These are phyloP conservation scores for Hordeum marinum DNA, from an alignment of 176 grass and related monocot genomes.

Conservation along the genomic window DNA sequence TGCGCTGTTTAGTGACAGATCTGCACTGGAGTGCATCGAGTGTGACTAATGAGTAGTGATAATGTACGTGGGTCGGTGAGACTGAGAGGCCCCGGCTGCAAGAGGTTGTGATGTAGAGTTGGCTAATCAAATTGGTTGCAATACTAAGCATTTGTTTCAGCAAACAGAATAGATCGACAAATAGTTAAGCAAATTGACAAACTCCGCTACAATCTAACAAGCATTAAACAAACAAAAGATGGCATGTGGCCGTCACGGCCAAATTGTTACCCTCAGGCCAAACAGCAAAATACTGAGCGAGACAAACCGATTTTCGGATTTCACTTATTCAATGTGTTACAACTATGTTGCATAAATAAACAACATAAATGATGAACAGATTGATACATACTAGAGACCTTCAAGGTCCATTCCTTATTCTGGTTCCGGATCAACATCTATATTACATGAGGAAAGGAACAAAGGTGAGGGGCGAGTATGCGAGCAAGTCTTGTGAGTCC, in stretches of 20 bases:
- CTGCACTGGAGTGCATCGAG: neutral
- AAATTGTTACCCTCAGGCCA: neutral
- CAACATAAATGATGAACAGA: constrained; percentile 20
- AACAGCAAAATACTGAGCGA: neutral
- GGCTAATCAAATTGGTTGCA: neutral
- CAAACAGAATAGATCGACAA: neutral
- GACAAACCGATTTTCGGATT: neutral
- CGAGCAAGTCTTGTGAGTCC: constrained; percentile 7
- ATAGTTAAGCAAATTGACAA: neutral
- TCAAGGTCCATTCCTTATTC: constrained; percentile 20
- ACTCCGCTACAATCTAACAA: neutral
- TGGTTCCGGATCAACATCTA: constrained; percentile 22
- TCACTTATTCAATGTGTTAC: neutral
- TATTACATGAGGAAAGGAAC: constrained; percentile 38
- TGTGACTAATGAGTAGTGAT: neutral
- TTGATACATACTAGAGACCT: constrained; percentile 27
- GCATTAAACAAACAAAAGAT: neutral
- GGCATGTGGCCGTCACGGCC: neutral
- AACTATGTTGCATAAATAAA: constrained; percentile 15
- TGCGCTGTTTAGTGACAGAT: neutral
- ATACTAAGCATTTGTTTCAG: neutral
- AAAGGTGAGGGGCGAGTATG: neutral
- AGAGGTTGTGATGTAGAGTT: neutral
- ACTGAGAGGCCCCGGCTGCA: neutral
- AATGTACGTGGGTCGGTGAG: neutral